These are phyloP conservation scores for Debaryomyces psychrophilus DNA, from an alignment of 1,139 yeast genomes.

Conservation along the genomic window DNA sequence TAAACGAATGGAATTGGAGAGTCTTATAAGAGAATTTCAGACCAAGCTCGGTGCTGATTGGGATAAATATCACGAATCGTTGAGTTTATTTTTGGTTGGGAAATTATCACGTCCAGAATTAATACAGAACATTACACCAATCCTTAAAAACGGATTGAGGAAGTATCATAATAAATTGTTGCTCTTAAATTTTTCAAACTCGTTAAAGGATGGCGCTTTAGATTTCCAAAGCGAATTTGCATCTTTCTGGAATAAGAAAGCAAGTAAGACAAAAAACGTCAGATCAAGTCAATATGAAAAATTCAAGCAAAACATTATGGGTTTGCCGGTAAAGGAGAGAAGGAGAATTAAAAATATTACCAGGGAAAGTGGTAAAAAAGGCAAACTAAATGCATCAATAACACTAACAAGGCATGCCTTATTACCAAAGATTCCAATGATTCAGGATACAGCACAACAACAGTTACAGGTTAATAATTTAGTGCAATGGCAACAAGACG, in stretches of 20 bases:
- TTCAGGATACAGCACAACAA: slow-evolving; percentile 58
- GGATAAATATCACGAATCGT: slow-evolving; percentile 83
- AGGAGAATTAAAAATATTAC: slow-evolving; percentile 82
- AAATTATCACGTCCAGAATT: slow-evolving; percentile 78
- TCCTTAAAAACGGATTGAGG: slow-evolving; percentile 53
- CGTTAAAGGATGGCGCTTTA: slow-evolving; percentile 66
- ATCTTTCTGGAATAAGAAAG: slow-evolving; percentile 55
- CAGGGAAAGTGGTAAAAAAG: slow-evolving; percentile 77
- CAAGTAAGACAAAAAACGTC: slow-evolving; percentile 47
- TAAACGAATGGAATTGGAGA: slow-evolving; percentile 71
- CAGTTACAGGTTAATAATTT: slow-evolving; percentile 58
- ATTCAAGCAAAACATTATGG: slow-evolving; percentile 83
- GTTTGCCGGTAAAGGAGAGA: slow-evolving; percentile 82
- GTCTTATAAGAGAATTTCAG: slow-evolving; percentile 73
- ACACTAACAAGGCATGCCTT: slow-evolving; percentile 82
- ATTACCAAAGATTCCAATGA: slow-evolving; percentile 86
- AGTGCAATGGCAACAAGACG: slow-evolving; percentile 91
- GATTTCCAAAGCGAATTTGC: slow-evolving; percentile 55
- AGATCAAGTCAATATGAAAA: slow-evolving; percentile 73
- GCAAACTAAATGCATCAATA: slow-evolving; percentile 74
- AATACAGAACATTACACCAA: slow-evolving; percentile 54
- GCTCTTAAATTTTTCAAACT: slow-evolving; percentile 80
- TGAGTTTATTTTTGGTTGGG: slow-evolving; percentile 77
- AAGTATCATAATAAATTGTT: slow-evolving; percentile 80
- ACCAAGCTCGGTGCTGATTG: slow-evolving; percentile 72